Evolutionary conservation across 176 grass and related monocot species (phyloP), one percentile per base, ranked within the genome.

Genomic region (Oryza meyeriana): DNA sequence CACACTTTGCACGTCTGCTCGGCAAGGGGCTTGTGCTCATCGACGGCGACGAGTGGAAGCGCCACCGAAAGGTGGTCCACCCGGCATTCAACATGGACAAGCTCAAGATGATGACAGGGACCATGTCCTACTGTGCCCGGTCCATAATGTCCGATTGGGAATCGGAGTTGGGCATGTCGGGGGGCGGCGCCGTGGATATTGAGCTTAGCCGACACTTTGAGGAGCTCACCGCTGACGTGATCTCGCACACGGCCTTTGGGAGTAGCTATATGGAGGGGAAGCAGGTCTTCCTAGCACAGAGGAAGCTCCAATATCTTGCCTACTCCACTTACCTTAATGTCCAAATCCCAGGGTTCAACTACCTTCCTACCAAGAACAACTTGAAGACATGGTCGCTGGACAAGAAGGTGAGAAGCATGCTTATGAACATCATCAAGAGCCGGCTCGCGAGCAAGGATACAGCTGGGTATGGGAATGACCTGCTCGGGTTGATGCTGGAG

Each of bases 21-120:
- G 93, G 93, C 27, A 88, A 86, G 66, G 93, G 79, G 1, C 79
- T 95, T 48, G 28, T 82, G 0, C 27, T 90, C 58, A 77, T 36
- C 9, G 59, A 92, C 68, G 93, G 93, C 28, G 69, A 89, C 1
- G 90, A 92, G 2, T 95, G 93, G 90, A 84, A 81, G 61, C 87
- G 93, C 58, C 93, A 94, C 72, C 78, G 85, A 1, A 89, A 81
- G 69, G 87, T 90, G 27, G 75, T 94, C 22, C 73, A 89, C 64
- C 93, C 93, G 3, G 93, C 87, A 0, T 93, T 90, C 78, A 66
- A 67, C 34, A 83, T 90, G 69, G 91, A 94, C 70, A 90, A 90
- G 63, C 63, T 94, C 85, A 94, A 94, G 93, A 86, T 78, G 87
- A 88, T 95, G 90, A 95, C 90, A 13, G 59, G 0, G 13, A 88